phyloP scores from a whole-genome alignment of 495 filamentous ascomycete genomes.

The Aspergillus egyptiacus region DNA sequence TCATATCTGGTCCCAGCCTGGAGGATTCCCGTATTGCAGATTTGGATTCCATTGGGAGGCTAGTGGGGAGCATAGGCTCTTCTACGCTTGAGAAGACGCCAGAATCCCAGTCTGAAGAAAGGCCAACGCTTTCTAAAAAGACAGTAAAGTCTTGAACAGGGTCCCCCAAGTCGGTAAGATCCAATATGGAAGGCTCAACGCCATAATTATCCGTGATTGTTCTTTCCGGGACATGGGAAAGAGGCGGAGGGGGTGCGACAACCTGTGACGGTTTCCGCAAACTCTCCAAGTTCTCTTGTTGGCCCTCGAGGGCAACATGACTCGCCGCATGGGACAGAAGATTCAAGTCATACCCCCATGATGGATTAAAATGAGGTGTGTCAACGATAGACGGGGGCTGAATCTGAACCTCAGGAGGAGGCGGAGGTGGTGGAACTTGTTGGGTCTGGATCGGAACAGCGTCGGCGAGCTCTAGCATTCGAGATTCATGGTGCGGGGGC shows the following conservation, averaged over 20 bases:
- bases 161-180: conserved; percentile 42
- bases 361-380: conserved; percentile 44
- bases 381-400: conserved; percentile 41
- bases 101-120: conserved; percentile 48
- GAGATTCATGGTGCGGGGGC: conserved; percentile 39
- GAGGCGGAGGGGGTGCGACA: conserved; percentile 29
- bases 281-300: conserved; percentile 41
- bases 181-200: conserved; percentile 42
- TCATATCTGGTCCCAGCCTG: conserved; percentile 34
- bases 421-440: conserved; percentile 28
- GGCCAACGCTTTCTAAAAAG: conserved; percentile 44
- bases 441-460: conserved; percentile 40
- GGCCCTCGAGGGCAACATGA: conserved; percentile 45
- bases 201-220: conserved; percentile 43
- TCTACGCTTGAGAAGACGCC: conserved; percentile 44
- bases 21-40: conserved; percentile 27
- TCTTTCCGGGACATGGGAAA: conserved; percentile 33
- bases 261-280: conserved; percentile 35
- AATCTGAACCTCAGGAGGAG: conserved; percentile 35
- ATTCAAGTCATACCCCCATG: conserved; percentile 47
- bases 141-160: conserved; percentile 48
- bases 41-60: conserved; percentile 37
- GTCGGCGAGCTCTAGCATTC: conserved; percentile 45
- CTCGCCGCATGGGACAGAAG: conserved; percentile 46
- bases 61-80: conserved; percentile 37